These are phyloP conservation scores for Fraxinus ornus DNA, from an alignment of 305 asterid genomes.

Conservation along the genomic window DNA sequence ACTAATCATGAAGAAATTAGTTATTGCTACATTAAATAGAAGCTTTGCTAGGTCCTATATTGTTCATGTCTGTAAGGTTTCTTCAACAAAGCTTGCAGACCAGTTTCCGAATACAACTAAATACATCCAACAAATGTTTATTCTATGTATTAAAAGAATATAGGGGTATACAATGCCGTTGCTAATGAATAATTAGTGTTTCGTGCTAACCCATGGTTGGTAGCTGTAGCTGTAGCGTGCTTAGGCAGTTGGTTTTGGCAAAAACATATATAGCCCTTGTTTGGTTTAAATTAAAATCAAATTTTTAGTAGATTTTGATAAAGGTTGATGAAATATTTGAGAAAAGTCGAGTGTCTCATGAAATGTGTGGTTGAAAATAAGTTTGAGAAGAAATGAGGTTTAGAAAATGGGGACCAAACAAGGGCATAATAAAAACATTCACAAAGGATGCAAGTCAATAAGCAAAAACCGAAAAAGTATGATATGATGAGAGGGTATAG, in stretches of 20 bases:
- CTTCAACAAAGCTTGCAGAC: neutral
- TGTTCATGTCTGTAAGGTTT: neutral
- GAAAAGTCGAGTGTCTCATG: neutral
- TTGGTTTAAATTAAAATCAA: neutral
- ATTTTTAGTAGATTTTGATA: neutral
- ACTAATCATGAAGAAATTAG: neutral
- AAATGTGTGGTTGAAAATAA: neutral
- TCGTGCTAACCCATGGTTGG: neutral
- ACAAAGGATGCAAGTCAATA: neutral
- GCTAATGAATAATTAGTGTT: neutral
- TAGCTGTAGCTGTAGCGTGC: neutral
- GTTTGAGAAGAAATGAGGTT: neutral
- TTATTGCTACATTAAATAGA: neutral
- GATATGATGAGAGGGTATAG: constrained; percentile 2
- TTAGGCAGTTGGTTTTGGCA: neutral
- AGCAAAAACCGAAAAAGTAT: neutral
- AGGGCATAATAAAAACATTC: neutral
- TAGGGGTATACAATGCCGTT: neutral
- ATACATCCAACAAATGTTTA: neutral
- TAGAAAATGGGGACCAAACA: neutral
- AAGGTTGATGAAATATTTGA: neutral
- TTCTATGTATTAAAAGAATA: neutral
- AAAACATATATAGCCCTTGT: neutral
- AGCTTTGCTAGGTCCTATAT: neutral
- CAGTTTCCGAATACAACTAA: neutral